Conservation (phyloP, 805 yeast species). For the Candida andamanensis region DNA sequence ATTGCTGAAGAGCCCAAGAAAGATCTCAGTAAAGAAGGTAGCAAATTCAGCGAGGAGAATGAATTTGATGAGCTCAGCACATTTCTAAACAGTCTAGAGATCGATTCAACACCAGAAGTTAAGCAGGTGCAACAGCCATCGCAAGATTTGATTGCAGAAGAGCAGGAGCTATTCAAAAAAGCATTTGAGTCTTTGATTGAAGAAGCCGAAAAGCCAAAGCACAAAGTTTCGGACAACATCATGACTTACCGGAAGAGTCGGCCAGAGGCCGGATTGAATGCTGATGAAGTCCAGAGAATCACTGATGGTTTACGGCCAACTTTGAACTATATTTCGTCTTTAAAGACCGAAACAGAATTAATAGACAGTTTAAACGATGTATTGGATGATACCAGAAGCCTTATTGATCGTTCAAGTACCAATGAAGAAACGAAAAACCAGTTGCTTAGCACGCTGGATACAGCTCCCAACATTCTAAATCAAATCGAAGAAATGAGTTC, state of each 20-base stretch:
- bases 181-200: conserved; percentile 1
- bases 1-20: too few relatives aligned
- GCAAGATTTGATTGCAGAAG: conserved; percentile 1
- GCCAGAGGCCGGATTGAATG: neutral
- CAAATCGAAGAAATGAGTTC: too few relatives aligned
- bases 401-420: neutral
- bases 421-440: neutral
- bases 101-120: too few relatives aligned
- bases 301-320: conserved; percentile 3
- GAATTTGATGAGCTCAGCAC: too few relatives aligned
- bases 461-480: too few relatives aligned
- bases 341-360: neutral
- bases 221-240: neutral
- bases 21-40: too few relatives aligned
- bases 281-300: neutral
- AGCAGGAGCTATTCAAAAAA: conserved; percentile 1
- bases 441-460: too few relatives aligned
- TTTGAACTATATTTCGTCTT: neutral
- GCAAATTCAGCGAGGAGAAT: too few relatives aligned
- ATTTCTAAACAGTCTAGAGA: too few relatives aligned
- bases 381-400: neutral
- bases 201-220: neutral
- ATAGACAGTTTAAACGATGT: neutral
- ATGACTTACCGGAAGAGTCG: neutral
- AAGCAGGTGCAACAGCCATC: too few relatives aligned